Evolutionary conservation across 768 basidiomycete species (phyloP).

Genomic region (Epithele typhae): DNA sequence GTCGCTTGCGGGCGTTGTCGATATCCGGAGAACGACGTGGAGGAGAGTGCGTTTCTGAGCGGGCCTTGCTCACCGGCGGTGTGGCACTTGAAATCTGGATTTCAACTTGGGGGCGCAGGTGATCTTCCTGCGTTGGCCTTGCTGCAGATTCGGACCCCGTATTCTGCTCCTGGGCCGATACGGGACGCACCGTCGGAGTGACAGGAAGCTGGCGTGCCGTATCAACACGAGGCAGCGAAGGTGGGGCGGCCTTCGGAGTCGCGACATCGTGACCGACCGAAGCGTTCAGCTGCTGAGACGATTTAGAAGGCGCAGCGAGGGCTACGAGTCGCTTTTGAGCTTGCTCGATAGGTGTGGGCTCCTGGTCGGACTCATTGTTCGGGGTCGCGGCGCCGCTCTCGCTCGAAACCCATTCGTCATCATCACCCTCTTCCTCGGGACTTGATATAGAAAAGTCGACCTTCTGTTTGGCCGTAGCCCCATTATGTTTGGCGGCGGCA

Average conservation of each 20-base stretch:
- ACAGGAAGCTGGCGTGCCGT: conserved; percentile 12
- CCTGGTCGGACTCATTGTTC: conserved; percentile 43
- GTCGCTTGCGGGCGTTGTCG: conserved; percentile 32
- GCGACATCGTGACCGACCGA: conserved; percentile 19
- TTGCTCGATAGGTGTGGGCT: conserved; percentile 25
- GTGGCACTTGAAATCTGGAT: conserved; percentile 19
- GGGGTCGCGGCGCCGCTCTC: conserved; percentile 75
- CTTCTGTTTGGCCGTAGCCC: conserved; percentile 39
- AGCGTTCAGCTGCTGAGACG: conserved; percentile 13
- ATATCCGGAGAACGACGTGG: conserved; percentile 35
- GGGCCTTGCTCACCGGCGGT: conserved; percentile 25
- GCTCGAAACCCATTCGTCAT: conserved; percentile 76
- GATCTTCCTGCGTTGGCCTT: conserved; percentile 9
- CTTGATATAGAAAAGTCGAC: conserved; percentile 55
- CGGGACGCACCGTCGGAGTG: conserved; percentile 14
- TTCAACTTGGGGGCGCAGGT: conserved; percentile 10
- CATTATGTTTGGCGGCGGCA: conserved; percentile 8
- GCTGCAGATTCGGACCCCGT: not conserved
- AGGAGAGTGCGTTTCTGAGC: conserved; percentile 36
- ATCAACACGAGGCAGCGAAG: conserved; percentile 21
- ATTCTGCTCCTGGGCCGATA: conserved; percentile 3
- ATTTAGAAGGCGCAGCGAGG: conserved; percentile 7
- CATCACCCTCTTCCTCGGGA: conserved; percentile 41
- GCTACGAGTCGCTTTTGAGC: conserved; percentile 9
- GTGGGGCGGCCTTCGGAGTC: conserved; percentile 26